Percentiles rank a stretch among this genome's conserved stretches.
Conservation (phyloP, 2,329 filamentous ascomycete species). For the Cladosporium velox region DNA sequence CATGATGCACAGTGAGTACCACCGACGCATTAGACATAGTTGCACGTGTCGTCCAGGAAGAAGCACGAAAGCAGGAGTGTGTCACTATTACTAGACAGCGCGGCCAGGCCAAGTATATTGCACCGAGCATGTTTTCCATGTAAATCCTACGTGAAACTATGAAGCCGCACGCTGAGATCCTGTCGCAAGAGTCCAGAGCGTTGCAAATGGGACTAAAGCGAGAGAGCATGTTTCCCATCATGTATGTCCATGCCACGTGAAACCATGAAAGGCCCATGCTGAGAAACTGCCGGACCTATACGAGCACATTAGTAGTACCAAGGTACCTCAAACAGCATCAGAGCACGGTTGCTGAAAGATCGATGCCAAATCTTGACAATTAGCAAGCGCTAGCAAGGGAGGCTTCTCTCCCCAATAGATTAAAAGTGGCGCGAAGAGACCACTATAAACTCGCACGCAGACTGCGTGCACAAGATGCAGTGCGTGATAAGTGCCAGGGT, state of each 20-base stretch:
- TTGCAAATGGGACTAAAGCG: not conserved
- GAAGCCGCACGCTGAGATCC: not conserved
- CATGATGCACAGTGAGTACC: too few species aligned
- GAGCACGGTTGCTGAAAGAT: not conserved
- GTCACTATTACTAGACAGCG: too few species aligned
- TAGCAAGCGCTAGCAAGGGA: not conserved
- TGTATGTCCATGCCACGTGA: not conserved
- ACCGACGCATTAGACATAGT: too few species aligned
- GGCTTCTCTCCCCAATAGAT: not conserved
- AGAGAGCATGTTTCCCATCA: not conserved
- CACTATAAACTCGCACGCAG: not conserved
- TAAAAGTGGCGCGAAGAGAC: not conserved
- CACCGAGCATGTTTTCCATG: not conserved
- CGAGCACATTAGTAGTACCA: not conserved
- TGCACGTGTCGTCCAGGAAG: too few species aligned
- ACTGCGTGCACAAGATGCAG: not conserved
- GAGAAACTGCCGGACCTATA: not conserved
- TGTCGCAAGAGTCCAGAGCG: not conserved
- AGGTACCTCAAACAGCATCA: not conserved
- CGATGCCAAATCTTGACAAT: not conserved
- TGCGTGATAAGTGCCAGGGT: not conserved
- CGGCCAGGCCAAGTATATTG: too few species aligned
- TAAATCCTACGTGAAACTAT: not conserved
- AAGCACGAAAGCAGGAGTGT: too few species aligned
- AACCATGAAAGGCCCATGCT: not conserved